Conservation (phyloP, 495 filamentous ascomycete genomes). For the Trichoderma asperelloides region DNA sequence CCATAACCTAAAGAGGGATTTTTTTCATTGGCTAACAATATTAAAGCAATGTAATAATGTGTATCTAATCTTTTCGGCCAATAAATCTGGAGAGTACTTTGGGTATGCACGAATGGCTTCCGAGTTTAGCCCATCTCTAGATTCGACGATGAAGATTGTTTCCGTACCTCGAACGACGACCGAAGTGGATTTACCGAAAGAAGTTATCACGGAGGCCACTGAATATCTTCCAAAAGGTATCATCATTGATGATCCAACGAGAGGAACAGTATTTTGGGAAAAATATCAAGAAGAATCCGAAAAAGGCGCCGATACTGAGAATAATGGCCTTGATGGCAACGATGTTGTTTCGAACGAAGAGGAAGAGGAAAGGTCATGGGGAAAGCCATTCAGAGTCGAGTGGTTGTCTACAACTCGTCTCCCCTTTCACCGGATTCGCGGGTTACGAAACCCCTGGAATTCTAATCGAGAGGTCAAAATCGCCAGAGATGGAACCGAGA, state of each 20-base stretch:
- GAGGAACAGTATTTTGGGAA: constrained; percentile 97
- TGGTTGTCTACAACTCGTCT: constrained; percentile 83
- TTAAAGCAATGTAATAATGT: constrained; percentile 52
- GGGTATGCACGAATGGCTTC: constrained; percentile 92
- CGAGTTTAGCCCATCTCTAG: constrained; percentile 66
- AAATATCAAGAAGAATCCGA: constrained; percentile 49
- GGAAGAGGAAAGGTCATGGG: constrained; percentile 58
- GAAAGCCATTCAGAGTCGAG: constrained; percentile 85
- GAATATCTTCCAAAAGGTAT: constrained; percentile 72
- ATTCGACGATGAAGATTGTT: constrained; percentile 56
- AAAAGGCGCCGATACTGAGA: constrained; percentile 28
- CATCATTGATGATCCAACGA: constrained; percentile 86
- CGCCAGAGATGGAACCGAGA: constrained; percentile 87
- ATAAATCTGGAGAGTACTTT: constrained; percentile 97
- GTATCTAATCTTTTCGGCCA: constrained; percentile 94
- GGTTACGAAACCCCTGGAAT: constrained; percentile 93
- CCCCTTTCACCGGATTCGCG: constrained; percentile 85
- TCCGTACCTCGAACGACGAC: constrained; percentile 48
- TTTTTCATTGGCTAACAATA: background rate
- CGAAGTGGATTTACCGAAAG: constrained; percentile 56
- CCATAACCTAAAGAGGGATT: background rate
- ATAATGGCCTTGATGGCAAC: constrained; percentile 20
- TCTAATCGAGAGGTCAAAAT: constrained; percentile 95
- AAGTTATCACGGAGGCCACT: constrained; percentile 71
- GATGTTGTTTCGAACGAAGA: constrained; percentile 20